phyloP scores from a whole-genome alignment of 2,329 filamentous ascomycete genomes.

The Sporothrix schenckii region DNA sequence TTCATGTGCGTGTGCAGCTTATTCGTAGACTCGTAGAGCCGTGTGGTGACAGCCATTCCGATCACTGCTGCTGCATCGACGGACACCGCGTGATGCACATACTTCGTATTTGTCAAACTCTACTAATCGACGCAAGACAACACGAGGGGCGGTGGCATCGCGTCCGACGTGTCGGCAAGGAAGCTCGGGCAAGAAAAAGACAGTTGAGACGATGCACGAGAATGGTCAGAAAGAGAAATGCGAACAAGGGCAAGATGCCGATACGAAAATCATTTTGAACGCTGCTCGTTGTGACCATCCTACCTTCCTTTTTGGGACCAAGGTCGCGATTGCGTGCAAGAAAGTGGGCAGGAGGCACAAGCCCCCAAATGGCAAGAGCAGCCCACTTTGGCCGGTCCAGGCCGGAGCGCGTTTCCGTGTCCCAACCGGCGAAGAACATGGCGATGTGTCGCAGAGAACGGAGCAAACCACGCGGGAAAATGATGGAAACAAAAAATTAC shows the following conservation, averaged over 20 bases:
- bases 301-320: constrained; percentile 12
- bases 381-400: neutral
- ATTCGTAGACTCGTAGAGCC: neutral
- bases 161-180: neutral
- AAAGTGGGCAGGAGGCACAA: neutral
- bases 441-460: too few relatives aligned
- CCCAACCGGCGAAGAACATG: too few relatives aligned
- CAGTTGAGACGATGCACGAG: too few relatives aligned
- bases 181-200: neutral
- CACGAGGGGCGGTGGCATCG: neutral
- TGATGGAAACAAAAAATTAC: too few relatives aligned
- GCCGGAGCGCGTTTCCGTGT: too few relatives aligned
- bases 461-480: too few relatives aligned
- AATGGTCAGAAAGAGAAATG: neutral
- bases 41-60: neutral
- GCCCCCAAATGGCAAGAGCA: constrained; percentile 4
- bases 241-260: neutral
- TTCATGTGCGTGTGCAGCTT: neutral
- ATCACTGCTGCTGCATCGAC: too few relatives aligned
- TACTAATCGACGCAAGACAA: too few relatives aligned
- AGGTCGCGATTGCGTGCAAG: constrained; percentile 2
- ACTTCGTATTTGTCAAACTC: too few relatives aligned
- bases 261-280: neutral
- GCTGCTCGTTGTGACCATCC: neutral
- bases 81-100: too few relatives aligned